These are phyloP conservation scores for Brassica napus DNA, from an alignment of 345 rosid species.

Conservation along the genomic window DNA sequence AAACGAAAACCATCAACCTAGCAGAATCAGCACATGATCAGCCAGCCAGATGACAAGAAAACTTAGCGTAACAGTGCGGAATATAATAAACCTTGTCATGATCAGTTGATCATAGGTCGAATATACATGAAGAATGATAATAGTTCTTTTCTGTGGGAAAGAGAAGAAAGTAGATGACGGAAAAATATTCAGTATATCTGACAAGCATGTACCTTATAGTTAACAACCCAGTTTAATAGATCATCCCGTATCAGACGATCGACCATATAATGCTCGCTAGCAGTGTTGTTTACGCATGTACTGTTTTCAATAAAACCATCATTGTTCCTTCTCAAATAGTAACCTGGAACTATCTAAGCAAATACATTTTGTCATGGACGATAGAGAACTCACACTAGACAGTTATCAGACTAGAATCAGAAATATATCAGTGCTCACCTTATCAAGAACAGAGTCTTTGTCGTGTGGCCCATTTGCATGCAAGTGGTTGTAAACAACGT, in stretches of 20 bases:
- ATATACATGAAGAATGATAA: not conserved
- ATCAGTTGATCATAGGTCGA: slow-evolving; percentile 13
- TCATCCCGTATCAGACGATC: slow-evolving; percentile 86
- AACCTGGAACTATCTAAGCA: slow-evolving; percentile 92
- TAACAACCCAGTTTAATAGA: slow-evolving; percentile 74
- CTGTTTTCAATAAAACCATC: slow-evolving; percentile 88
- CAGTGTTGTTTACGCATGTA: slow-evolving; percentile 90
- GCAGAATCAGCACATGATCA: slow-evolving; percentile 14
- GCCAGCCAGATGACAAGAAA: not conserved
- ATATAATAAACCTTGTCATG: slow-evolving; percentile 15
- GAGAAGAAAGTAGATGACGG: slow-evolving; percentile 6
- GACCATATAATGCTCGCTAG: slow-evolving; percentile 97
- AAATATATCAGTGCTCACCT: slow-evolving; percentile 47
- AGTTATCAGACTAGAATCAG: slow-evolving; percentile 11
- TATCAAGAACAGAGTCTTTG: slow-evolving; percentile 84
- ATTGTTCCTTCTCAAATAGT: slow-evolving; percentile 82
- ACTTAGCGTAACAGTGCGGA: not conserved
- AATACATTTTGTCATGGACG: slow-evolving; percentile 24
- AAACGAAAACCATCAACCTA: slow-evolving; percentile 98
- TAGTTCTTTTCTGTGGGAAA: not conserved
- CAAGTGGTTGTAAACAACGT: slow-evolving; percentile 96
- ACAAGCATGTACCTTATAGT: slow-evolving; percentile 71
- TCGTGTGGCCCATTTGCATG: slow-evolving; percentile 81
- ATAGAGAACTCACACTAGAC: slow-evolving; percentile 8
- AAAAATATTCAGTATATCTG: slow-evolving; percentile 8